Base-by-base conservation (phyloP, 2,329 filamentous ascomycete species). In the Epichloe baconii region DNA sequence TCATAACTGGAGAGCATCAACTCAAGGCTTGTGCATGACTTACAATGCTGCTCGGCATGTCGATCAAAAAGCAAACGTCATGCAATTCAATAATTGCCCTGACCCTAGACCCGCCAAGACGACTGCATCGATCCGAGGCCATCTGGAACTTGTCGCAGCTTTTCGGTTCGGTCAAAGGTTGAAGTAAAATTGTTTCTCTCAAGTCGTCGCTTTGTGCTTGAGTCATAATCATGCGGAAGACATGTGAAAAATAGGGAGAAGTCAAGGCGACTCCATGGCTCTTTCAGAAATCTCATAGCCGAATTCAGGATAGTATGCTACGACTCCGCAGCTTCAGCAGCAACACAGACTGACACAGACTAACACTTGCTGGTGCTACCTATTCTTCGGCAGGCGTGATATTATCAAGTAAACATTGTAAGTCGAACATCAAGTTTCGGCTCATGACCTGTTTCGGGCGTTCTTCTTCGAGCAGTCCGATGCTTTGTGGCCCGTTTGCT, bases 401-500 rank as follows among this genome's bases (percentile, higher is more conserved):
- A 21, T 11, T 31, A 49, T 31, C 15, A 49, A 19, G 41, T 43
- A n/a, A 44, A 34, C 31, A 26, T 49, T 15, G 11, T 31, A 14
- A 34, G 19, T 21, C 38, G 8, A 36, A 12, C 31, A 31, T 17
- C 5, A 19, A 36, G 12, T 49, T 19, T 40, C 17, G 12, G 26
- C 35, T 47, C 46, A 50, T 43, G 48, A 45, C 36, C 37, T 44
- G 37, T 23, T 35, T 17, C 47, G 44, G 43, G 36, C 11, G 48
- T 49, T 54, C 56, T 57, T 55, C 26, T 56, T 68, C 2, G 79
- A 73, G 61, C 82, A 85, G 19, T 80, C 73, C 46, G 64, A 67
- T 49, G 72, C 72, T 55, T 74, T 76, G 63, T 87, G 84, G 1
- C 82, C 82, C 36, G 70, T 68, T 56, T 79, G 71, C 15, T 80